Conservation (phyloP, 2,329 filamentous ascomycete genomes). For the Bipolaris victoriae region DNA sequence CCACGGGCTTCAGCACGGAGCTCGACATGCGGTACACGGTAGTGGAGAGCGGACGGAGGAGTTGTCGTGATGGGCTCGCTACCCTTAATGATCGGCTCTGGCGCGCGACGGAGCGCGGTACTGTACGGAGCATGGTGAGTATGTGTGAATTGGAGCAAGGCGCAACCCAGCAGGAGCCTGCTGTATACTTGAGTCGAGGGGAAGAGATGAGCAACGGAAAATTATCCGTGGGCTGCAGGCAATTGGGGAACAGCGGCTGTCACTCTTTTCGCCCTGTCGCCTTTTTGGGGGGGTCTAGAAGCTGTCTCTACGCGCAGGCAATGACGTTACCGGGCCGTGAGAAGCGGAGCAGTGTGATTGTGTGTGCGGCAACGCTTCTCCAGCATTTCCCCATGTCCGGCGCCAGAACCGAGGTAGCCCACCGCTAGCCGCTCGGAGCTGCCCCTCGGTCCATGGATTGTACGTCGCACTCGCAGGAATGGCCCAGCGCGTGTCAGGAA, state of each 20-base stretch:
- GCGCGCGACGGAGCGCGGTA: conserved; percentile 45
- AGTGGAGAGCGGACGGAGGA: conserved; percentile 51
- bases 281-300: neutral
- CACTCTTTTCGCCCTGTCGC: conserved; percentile 13
- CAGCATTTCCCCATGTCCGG: conserved; percentile 15
- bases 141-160: conserved; percentile 7
- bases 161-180: conserved; percentile 14
- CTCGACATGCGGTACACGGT: conserved; percentile 60
- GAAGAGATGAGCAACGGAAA: conserved; percentile 17
- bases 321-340: conserved; percentile 7
- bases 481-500: conserved; percentile 28
- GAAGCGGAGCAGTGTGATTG: conserved; percentile 3
- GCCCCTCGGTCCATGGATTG: conserved; percentile 40
- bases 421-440: conserved; percentile 25
- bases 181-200: conserved; percentile 12
- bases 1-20: conserved; percentile 59
- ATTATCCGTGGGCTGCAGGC: conserved; percentile 23
- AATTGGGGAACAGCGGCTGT: conserved; percentile 22
- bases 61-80: conserved; percentile 33
- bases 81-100: conserved; percentile 40
- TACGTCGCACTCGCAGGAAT: conserved; percentile 36
- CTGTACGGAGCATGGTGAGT: conserved; percentile 47
- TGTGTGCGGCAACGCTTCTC: conserved; percentile 37
- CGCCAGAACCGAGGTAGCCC: conserved; percentile 16
- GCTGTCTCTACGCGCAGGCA: conserved; percentile 18